Conservation (phyloP, 2,329 filamentous ascomycete species). For the Claviceps cyperi region DNA sequence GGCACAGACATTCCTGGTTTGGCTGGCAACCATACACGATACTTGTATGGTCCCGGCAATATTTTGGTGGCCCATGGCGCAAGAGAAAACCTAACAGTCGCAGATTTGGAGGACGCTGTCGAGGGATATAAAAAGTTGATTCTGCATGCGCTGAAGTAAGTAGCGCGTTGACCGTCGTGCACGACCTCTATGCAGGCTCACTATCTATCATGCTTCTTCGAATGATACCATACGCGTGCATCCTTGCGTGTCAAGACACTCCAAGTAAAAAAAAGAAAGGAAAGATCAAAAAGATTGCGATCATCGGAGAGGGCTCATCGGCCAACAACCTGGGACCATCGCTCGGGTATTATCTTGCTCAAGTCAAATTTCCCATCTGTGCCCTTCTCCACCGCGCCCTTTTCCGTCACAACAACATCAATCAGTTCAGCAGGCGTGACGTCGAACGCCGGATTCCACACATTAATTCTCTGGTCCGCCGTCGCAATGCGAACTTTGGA, state of each 20-base stretch:
- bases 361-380: conserved; percentile 56
- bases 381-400: conserved; percentile 71
- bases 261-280: background rate
- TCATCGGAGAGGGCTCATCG: background rate
- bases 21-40: conserved; percentile 49
- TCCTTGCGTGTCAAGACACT: too few relatives aligned
- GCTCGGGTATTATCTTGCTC: conserved; percentile 38
- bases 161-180: conserved; percentile 3
- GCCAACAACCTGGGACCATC: conserved; percentile 27
- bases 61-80: conserved; percentile 83
- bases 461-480: conserved; percentile 60
- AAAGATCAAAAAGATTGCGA: too few relatives aligned
- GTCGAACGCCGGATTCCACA: conserved; percentile 97
- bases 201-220: background rate
- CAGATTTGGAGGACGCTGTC: conserved; percentile 64
- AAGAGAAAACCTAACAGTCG: conserved; percentile 63
- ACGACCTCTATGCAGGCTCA: background rate
- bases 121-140: conserved; percentile 64
- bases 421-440: conserved; percentile 82
- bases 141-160: conserved; percentile 32
- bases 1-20: conserved; percentile 83
- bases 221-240: too few relatives aligned
- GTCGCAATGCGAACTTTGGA: conserved; percentile 62
- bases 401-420: conserved; percentile 87
- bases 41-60: conserved; percentile 53